Base-by-base conservation (phyloP, 345 rosid genomes). In the Linum usitatissimum region DNA sequence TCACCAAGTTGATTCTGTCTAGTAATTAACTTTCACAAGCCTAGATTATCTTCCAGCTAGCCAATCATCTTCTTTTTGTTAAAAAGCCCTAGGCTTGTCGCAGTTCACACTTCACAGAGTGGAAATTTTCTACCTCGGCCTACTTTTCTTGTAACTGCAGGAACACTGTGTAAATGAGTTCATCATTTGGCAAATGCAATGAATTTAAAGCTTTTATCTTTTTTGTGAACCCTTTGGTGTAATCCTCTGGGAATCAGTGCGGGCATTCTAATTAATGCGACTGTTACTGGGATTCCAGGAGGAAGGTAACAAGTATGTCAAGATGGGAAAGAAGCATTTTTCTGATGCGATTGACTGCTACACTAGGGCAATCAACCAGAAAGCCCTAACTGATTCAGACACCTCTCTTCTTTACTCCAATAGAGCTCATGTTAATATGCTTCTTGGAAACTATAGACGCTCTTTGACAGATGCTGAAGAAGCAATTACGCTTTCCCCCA, bases 291-390 rank as follows among this genome's bases (percentile, higher is more conserved):
- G 48, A 17, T 60, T 73, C 67, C 84, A 92, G 95, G 98, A 92
- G 67, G 72, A 85, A 57, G 96, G 98, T 6, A 89, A 87, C 61
- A 80, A 89, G 56, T 79, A 80, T 77, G 96, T 89, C 18, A 89
- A 77, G 83, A 80, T 73, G 91, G 98, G 98, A 23, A 92, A 84
- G 55, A 89, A 75, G 73, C 90, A 89, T 73, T 92, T 85, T 70
- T 69, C 81, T 4, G 86, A 89, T 66, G 96, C 98, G 21, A 67
- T 88, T 38, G 83, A 85, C 55, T 87, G 80, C 78, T 92, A 92
- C 80, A 85, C 88, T 0, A 81, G 87, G 73, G 93, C 95, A 0
- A 85, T 89, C 62, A 71, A 79, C 73, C 98, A 92, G 71, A 68
- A 79, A 48, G 87, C 34, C 60, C 53, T 85, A 17, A 85, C 80